These are phyloP conservation scores for Physcomitrellopsis africana DNA, from an alignment of 225 moss, liverwort and hornwort species.

Conservation along the genomic window DNA sequence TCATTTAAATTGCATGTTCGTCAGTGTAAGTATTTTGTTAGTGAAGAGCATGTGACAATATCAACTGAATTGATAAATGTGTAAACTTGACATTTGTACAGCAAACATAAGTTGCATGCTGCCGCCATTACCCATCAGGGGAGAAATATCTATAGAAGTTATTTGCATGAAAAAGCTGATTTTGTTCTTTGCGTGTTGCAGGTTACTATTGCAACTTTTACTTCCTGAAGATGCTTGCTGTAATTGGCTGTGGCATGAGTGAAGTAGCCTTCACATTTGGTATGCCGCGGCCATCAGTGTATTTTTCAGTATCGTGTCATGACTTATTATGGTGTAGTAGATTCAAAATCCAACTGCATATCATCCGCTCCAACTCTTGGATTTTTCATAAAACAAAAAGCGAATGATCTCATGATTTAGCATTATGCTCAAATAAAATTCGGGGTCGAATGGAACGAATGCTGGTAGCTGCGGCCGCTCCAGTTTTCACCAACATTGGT, in stretches of 20 bases:
- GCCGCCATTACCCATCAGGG: neutral
- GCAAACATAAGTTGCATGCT: neutral
- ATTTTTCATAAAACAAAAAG: neutral
- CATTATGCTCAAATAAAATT: constrained; percentile 51
- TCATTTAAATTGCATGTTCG: neutral
- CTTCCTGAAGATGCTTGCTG: constrained; percentile 85
- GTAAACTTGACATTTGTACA: neutral
- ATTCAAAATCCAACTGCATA: neutral
- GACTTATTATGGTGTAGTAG: neutral
- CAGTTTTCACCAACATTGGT: constrained; percentile 71
- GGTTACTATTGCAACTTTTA: constrained; percentile 82
- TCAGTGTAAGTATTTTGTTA: neutral
- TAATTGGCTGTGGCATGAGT: constrained; percentile 76
- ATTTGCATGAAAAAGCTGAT: constrained; percentile 16
- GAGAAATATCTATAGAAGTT: neutral
- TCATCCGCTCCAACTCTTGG: neutral
- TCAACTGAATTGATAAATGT: neutral
- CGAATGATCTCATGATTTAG: neutral
- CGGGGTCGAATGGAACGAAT: constrained; percentile 75
- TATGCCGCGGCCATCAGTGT: constrained; percentile 22
- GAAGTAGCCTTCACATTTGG: constrained; percentile 76
- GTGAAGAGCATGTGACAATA: neutral
- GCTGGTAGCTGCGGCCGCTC: constrained; percentile 78
- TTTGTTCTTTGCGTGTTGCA: constrained; percentile 31
- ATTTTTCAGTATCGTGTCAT: constrained; percentile 4